Base-by-base conservation (phyloP, 2,329 filamentous ascomycete genomes). In the Botrytis sinoallii region DNA sequence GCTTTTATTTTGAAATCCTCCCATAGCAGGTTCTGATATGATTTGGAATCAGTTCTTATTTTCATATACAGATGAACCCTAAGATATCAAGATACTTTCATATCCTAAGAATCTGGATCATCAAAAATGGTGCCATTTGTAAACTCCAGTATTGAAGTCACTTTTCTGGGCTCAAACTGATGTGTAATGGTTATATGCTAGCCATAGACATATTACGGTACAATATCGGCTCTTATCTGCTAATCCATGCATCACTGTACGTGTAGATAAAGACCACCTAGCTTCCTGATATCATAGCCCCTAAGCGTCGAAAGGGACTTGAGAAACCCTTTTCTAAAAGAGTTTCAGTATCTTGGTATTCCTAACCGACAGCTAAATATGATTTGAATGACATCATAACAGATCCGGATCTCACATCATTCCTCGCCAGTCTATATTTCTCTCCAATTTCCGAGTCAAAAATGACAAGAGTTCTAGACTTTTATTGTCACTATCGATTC, bases 391-490 rank as follows among this genome's bases (percentile, higher is more conserved):
- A n/a, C 5, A 6, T 52, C 4, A 25, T 4, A 5, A 14, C 48
- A 14, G 2, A 52, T 3, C 0, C 4, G 3, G 25, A 10, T 52
- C 4, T 52, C n/a, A 6, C 3, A 25, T 52, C 4, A 14, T 1
- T 14, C n/a, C 4, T 5, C 1, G 10, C 4, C 4, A n/a, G 10
- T 25, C 12, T n/a, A 25, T 6, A 22, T n/a, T 52, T n/a, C 10
- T n/a, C 22, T 52, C 12, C 6, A 12, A 46, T 52, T 52, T 14
- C 12, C 1, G 0, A 3, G 12, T n/a, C 4, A n/a, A 6, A n/a
- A 14, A 0, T 14, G 22, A n/a, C 0, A 14, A 6, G 4, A 52
- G 25, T 14, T 3, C 1, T 12, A n/a, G 9, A 52, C 0, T 14
- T 20, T n/a, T 14, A n/a, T 52, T 6, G 4, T n/a, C 48, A 52